Evolutionary conservation across 169 alveolate genomes (phyloP).

Genomic region (Perkinsus chesapeaki): DNA sequence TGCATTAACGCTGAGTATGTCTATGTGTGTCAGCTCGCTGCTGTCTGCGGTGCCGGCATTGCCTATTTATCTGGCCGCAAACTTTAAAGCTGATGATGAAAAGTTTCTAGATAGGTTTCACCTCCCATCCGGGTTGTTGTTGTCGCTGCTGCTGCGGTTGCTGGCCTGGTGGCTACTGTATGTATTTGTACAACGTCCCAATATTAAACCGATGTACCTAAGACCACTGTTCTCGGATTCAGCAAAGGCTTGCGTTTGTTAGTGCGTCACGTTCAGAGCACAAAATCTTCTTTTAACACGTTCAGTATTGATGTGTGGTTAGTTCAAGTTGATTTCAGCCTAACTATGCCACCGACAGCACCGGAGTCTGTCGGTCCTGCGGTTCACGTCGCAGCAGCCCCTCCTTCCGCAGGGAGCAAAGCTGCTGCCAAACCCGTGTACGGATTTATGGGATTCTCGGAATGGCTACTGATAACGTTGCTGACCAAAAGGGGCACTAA

Average conservation of each 20-base stretch:
- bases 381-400: background rate
- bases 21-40: background rate
- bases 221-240: background rate
- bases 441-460: background rate
- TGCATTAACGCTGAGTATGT: background rate
- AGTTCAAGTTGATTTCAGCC: background rate
- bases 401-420: background rate
- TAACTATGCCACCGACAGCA: background rate
- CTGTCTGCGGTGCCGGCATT: background rate
- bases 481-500: background rate
- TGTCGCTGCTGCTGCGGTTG: no score
- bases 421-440: background rate
- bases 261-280: no score
- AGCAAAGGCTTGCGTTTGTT: background rate
- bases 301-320: no score
- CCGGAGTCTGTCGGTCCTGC: background rate
- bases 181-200: background rate
- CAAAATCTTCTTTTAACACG: no score
- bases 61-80: background rate
- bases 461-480: background rate
- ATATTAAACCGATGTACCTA: background rate
- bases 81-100: background rate
- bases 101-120: background rate
- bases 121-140: background rate
- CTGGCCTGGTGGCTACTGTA: background rate